Percentiles rank a stretch among this genome's conserved stretches.
Evolutionary conservation across 2,329 filamentous ascomycete genomes (phyloP).

Genomic region (Basipetospora sp.): DNA sequence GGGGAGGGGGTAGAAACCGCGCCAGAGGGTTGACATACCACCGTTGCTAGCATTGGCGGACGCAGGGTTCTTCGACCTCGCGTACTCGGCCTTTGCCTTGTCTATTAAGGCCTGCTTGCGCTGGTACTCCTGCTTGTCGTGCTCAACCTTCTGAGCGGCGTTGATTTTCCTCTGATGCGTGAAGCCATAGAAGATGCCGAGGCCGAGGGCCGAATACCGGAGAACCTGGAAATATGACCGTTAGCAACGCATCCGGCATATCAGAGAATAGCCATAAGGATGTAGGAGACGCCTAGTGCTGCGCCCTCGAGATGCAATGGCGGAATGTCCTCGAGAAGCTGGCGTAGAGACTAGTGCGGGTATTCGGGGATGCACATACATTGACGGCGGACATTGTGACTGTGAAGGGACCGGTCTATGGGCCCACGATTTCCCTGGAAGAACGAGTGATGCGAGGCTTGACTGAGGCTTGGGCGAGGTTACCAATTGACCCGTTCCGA

Average conservation of each 20-base stretch:
- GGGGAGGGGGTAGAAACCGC: background rate
- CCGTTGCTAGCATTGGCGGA: constrained; percentile 14
- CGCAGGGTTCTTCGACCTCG: constrained; percentile 52
- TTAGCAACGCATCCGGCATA: background rate
- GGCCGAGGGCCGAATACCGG: constrained; percentile 84
- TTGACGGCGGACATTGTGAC: constrained; percentile 6
- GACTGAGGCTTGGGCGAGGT: background rate
- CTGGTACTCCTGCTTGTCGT: constrained; percentile 69
- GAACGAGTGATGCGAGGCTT: background rate
- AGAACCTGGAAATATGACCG: constrained; percentile 54
- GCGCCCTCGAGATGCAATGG: no score
- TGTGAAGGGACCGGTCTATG: constrained; percentile 1
- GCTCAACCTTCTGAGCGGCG: constrained; percentile 52
- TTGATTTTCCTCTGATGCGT: constrained; percentile 77
- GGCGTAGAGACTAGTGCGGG: no score
- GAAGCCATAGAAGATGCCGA: constrained; percentile 90
- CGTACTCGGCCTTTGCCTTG: constrained; percentile 81
- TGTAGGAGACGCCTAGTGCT: no score
- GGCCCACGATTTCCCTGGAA: background rate
- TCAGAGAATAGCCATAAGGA: no score
- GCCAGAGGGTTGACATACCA: constrained; percentile 11
- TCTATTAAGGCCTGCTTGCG: constrained; percentile 85
- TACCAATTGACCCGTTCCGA: constrained; percentile 6
- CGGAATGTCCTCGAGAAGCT: no score
- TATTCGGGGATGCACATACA: constrained; percentile 5